Conservation (phyloP, 2,329 filamentous ascomycete species). For the Calycina marina region DNA sequence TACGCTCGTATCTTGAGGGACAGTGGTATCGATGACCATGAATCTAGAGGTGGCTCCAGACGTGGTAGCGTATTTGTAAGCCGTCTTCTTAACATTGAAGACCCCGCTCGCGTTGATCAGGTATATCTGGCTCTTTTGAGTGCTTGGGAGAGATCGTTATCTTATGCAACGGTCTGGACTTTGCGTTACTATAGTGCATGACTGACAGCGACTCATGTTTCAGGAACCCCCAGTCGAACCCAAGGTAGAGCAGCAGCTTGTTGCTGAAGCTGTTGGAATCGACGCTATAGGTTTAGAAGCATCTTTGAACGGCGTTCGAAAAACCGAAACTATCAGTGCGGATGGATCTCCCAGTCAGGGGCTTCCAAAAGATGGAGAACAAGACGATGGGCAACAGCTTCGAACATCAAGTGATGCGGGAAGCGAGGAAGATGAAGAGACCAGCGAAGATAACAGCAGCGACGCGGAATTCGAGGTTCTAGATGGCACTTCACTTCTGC, state of each 20-base stretch:
- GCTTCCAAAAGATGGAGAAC: no score
- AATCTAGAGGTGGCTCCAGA: slow-evolving; percentile 16
- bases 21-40: slow-evolving; percentile 27
- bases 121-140: no score
- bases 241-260: slow-evolving; percentile 51
- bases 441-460: slow-evolving; percentile 25
- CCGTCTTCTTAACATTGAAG: no score
- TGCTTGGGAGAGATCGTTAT: no score
- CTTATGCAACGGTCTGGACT: no score
- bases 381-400: no score
- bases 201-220: no score
- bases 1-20: slow-evolving; percentile 53
- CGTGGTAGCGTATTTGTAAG: slow-evolving; percentile 14
- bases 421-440: slow-evolving; percentile 24
- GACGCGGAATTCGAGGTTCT: slow-evolving; percentile 22
- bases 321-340: background rate
- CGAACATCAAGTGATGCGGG: slow-evolving; percentile 15
- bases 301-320: background rate
- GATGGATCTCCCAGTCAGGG: no score
- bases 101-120: no score
- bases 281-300: slow-evolving; percentile 45
- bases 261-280: slow-evolving; percentile 46
- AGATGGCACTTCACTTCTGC: slow-evolving; percentile 16
- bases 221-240: no score
- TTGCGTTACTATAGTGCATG: no score